A percentile compares a stretch with the other conserved stretches of the same genome.
Evolutionary conservation across 176 grass and related monocot species (phyloP).

Genomic region (Zoysia pacifica): DNA sequence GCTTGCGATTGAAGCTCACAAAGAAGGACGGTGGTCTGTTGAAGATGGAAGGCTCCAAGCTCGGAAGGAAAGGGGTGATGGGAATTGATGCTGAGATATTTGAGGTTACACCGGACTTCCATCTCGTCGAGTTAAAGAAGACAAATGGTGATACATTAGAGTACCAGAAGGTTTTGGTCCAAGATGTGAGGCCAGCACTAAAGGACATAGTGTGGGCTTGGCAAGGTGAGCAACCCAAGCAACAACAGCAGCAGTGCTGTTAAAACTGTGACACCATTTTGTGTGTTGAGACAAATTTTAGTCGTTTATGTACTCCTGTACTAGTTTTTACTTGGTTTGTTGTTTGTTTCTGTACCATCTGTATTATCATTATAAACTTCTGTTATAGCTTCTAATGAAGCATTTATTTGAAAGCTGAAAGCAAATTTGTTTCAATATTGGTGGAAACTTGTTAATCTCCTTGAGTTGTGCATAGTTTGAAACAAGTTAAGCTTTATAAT

Average conservation of each 20-base stretch:
- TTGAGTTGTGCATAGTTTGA: neutral
- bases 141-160: conserved; percentile 84
- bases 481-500: too few species aligned
- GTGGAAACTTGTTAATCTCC: neutral
- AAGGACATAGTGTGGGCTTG: conserved; percentile 98
- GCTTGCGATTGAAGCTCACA: conserved; percentile 72
- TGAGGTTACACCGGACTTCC: conserved; percentile 81
- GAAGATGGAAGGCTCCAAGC: conserved; percentile 77
- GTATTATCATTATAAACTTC: conserved; percentile 17
- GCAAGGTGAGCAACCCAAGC: conserved; percentile 72
- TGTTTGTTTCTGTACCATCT: neutral
- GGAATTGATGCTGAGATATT: conserved; percentile 90
- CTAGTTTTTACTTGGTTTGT: neutral
- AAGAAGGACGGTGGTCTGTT: conserved; percentile 86
- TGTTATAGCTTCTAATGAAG: conserved; percentile 3
- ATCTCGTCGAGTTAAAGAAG: conserved; percentile 91
- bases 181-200: conserved; percentile 76
- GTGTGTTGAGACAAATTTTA: neutral
- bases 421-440: neutral
- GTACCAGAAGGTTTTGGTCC: conserved; percentile 71
- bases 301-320: conserved; percentile 29
- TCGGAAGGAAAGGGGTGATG: conserved; percentile 80
- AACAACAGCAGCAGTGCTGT: conserved; percentile 22
- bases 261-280: neutral
- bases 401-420: conserved; percentile 18